phyloP scores from a whole-genome alignment of 1,139 yeast genomes.

The Lizanozyma gosingica region DNA sequence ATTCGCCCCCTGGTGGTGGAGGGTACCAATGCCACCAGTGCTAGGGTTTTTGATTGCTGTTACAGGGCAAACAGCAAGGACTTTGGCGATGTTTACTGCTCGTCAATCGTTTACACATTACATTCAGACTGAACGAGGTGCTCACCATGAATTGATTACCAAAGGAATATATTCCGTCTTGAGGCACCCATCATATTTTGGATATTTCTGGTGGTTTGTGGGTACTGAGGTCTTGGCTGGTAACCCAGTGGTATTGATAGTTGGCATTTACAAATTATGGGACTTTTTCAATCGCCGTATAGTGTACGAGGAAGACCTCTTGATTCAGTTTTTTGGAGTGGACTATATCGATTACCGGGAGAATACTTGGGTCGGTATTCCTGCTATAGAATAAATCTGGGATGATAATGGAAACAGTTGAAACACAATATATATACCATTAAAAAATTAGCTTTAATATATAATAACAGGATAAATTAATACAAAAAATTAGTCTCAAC shows the following conservation, averaged over 20 bases:
- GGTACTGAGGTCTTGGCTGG: conserved; percentile 69
- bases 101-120: conserved; percentile 82
- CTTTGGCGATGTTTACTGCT: conserved; percentile 82
- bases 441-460: background rate
- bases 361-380: conserved; percentile 52
- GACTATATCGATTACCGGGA: conserved; percentile 47
- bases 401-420: too few species aligned
- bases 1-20: background rate
- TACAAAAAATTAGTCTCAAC: too few species aligned
- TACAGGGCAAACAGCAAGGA: conserved; percentile 59
- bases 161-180: conserved; percentile 56
- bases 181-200: conserved; percentile 88
- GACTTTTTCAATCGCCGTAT: conserved; percentile 11
- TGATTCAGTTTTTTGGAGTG: conserved; percentile 61
- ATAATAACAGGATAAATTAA: too few species aligned
- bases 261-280: conserved; percentile 20
- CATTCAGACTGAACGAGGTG: conserved; percentile 44
- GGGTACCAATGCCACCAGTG: background rate
- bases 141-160: conserved; percentile 59
- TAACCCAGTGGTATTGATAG: conserved; percentile 29
- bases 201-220: conserved; percentile 89
- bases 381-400: conserved; percentile 39
- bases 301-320: conserved; percentile 50
- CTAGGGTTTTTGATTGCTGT: conserved; percentile 40
- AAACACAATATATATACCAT: background rate